These are phyloP conservation scores for Auriscalpium microsporum DNA, from an alignment of 768 basidiomycete species.

Conservation along the genomic window DNA sequence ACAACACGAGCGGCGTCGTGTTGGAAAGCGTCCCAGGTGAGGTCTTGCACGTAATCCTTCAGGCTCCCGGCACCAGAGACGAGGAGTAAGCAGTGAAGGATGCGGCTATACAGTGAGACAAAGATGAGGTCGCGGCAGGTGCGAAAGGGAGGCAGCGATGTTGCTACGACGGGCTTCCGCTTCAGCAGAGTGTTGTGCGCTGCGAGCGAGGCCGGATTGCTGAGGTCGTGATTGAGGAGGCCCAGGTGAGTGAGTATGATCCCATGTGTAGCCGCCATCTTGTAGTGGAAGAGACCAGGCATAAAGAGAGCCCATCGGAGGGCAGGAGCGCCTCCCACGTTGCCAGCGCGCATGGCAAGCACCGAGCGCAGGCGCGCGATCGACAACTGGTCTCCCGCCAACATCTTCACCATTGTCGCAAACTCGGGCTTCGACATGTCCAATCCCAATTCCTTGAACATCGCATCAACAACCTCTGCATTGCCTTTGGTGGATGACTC, in stretches of 20 bases:
- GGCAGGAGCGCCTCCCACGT: conserved; percentile 20
- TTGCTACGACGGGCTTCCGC: conserved; percentile 20
- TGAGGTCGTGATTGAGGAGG: conserved; percentile 17
- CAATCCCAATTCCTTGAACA: conserved; percentile 21
- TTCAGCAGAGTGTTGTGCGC: conserved; percentile 29
- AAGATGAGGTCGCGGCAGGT: conserved; percentile 23
- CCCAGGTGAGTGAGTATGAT: conserved; percentile 27
- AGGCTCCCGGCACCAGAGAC: background rate
- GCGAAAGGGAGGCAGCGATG: conserved; percentile 22
- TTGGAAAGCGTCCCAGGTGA: background rate
- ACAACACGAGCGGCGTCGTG: background rate
- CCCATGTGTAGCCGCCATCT: conserved; percentile 26
- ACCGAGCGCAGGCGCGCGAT: conserved; percentile 26
- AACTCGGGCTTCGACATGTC: conserved; percentile 3
- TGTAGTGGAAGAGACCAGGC: conserved; percentile 31
- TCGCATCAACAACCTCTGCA: conserved; percentile 24
- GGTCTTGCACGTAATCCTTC: conserved; percentile 1
- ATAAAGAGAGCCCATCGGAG: conserved; percentile 21
- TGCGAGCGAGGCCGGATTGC: conserved; percentile 26
- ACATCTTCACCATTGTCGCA: conserved; percentile 4
- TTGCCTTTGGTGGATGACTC: conserved; percentile 29
- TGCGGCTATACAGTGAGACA: conserved; percentile 22
- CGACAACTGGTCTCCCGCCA: conserved; percentile 30
- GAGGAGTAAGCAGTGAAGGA: conserved; percentile 19
- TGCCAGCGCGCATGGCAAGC: conserved; percentile 23